Conservation (phyloP, 2,329 filamentous ascomycete species). For the Leptographium galeiforme region DNA sequence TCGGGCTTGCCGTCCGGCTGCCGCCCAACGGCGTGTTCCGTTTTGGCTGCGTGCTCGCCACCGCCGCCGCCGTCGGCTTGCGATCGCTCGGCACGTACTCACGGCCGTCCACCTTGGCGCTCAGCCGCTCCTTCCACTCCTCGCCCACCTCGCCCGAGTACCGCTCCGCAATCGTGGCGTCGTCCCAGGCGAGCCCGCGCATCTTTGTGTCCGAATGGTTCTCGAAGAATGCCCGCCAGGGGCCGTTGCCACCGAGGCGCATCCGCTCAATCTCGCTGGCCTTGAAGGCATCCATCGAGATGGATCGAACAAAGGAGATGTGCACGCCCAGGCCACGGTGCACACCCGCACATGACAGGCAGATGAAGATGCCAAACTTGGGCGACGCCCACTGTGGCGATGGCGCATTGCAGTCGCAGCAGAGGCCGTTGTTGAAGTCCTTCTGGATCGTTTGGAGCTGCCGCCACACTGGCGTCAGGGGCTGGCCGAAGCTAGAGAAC, state of each 20-base stretch:
- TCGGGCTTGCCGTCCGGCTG: constrained; percentile 16
- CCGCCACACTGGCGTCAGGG: not conserved
- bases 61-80: constrained; percentile 16
- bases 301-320: constrained; percentile 94
- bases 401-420: constrained; percentile 90
- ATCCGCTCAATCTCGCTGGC: constrained; percentile 83
- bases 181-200: constrained; percentile 62
- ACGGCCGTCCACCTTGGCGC: constrained; percentile 73
- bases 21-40: not conserved
- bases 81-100: constrained; percentile 71
- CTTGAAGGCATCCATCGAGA: constrained; percentile 99
- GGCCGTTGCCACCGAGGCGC: constrained; percentile 79
- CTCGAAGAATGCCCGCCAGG: constrained; percentile 81
- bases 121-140: constrained; percentile 86
- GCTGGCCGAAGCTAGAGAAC: not conserved
- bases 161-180: constrained; percentile 77
- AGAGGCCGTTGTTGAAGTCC: constrained; percentile 73
- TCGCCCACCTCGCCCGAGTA: constrained; percentile 85
- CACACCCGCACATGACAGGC: constrained; percentile 85
- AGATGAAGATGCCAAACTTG: constrained; percentile 98
- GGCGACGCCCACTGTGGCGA: constrained; percentile 96
- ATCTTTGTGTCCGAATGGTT: constrained; percentile 52
- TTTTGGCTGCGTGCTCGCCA: not conserved
- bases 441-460: constrained; percentile 88
- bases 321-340: constrained; percentile 93